Evolutionary conservation across 148 eudicot species (phyloP).

Genomic region (Silene latifolia): DNA sequence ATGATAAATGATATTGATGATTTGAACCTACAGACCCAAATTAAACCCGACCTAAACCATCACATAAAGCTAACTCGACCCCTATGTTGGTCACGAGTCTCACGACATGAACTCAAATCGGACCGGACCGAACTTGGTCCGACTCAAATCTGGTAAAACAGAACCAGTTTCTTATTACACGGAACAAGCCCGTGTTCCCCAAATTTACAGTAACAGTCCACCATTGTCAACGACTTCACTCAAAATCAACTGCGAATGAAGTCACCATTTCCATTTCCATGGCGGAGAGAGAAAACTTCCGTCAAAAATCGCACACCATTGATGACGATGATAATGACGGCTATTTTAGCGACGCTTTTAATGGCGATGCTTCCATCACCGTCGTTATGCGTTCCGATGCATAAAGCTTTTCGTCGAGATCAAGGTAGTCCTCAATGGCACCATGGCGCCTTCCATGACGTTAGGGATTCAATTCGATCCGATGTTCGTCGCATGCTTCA

Average conservation of each 20-base stretch:
- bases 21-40: too few relatives aligned
- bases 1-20: too few relatives aligned
- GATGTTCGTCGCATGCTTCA: slow-evolving; percentile 87
- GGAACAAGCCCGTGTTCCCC: not conserved
- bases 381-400: slow-evolving; percentile 29
- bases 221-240: not conserved
- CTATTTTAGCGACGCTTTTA: not conserved
- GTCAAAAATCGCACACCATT: not conserved
- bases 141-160: too few relatives aligned
- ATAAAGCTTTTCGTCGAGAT: slow-evolving; percentile 70
- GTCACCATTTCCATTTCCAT: slow-evolving; percentile 13
- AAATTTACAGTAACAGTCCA: not conserved
- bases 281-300: not conserved
- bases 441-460: slow-evolving; percentile 89
- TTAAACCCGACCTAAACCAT: too few relatives aligned
- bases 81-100: too few relatives aligned
- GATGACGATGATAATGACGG: not conserved
- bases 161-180: not conserved
- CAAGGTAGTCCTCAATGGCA: slow-evolving; percentile 97
- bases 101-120: too few relatives aligned
- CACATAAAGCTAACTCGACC: too few relatives aligned
- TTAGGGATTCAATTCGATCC: slow-evolving; percentile 71
- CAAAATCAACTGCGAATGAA: not conserved
- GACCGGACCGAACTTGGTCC: too few relatives aligned
- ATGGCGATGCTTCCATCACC: slow-evolving; percentile 12